Conservation (phyloP, 179 eudicot genomes). For the Carnegiea gigantea region DNA sequence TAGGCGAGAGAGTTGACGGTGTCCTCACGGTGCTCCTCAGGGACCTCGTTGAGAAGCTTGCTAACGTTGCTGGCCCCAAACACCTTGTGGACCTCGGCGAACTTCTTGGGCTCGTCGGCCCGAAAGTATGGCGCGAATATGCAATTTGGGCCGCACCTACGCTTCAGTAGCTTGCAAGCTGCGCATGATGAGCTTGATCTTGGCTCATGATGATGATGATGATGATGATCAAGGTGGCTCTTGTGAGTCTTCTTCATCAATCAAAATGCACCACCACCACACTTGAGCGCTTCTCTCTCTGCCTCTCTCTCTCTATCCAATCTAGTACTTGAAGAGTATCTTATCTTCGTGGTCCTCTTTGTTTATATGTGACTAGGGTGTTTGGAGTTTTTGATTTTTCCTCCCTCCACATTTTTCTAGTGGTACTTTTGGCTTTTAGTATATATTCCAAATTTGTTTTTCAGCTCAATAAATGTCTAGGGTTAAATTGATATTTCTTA, state of each 20-base stretch:
- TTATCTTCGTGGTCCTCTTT: constrained; percentile 1
- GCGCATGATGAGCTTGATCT: constrained; percentile 25
- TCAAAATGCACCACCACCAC: neutral
- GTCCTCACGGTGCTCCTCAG: constrained; percentile 75
- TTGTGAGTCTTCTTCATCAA: neutral
- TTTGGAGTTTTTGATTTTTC: neutral
- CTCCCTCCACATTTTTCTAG: neutral
- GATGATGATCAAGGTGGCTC: neutral
- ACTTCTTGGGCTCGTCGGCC: constrained; percentile 27
- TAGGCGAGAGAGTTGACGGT: constrained; percentile 67
- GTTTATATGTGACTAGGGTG: constrained; percentile 2
- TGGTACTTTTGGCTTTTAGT: neutral
- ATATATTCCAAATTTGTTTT: neutral
- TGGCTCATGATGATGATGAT: constrained; percentile 9
- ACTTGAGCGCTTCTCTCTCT: neutral
- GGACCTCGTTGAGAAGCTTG: constrained; percentile 59
- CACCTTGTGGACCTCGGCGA: constrained; percentile 31
- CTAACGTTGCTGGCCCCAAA: constrained; percentile 35
- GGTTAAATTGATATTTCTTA: neutral
- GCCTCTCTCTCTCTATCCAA: neutral
- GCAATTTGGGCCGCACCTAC: constrained; percentile 23
- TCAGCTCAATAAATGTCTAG: neutral
- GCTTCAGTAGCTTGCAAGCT: constrained; percentile 29
- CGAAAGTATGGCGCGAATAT: constrained; percentile 32
- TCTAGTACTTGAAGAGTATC: neutral